Percentiles rank a stretch among this genome's conserved stretches.
Evolutionary conservation across 331 rosid genomes (phyloP).

Genomic region (Pyrus hybrid): DNA sequence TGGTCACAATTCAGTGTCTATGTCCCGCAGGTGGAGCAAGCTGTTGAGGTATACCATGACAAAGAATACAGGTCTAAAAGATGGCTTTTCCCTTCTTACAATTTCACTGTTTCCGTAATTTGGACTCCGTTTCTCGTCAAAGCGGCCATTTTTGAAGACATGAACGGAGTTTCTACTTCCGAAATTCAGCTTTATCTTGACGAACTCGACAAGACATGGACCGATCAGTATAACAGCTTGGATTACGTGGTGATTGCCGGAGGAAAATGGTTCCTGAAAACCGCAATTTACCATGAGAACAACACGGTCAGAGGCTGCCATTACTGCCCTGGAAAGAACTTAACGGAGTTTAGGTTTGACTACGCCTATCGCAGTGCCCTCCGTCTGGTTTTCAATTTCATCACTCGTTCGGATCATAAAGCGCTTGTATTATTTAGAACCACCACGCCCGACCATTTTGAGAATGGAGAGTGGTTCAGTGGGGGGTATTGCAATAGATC

Average conservation of each 20-base stretch:
- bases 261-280: slow-evolving; percentile 86
- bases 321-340: slow-evolving; percentile 52
- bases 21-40: slow-evolving; percentile 65
- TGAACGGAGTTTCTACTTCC: slow-evolving; percentile 60
- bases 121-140: slow-evolving; percentile 86
- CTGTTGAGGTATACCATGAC: slow-evolving; percentile 80
- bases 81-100: slow-evolving; percentile 73
- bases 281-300: slow-evolving; percentile 63
- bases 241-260: slow-evolving; percentile 58
- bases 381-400: slow-evolving; percentile 30
- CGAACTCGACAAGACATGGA: slow-evolving; percentile 51
- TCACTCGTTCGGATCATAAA: slow-evolving; percentile 32
- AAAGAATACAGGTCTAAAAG: slow-evolving; percentile 69
- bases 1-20: slow-evolving; percentile 20
- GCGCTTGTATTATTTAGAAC: slow-evolving; percentile 59
- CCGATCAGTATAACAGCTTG: slow-evolving; percentile 29
- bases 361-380: slow-evolving; percentile 55
- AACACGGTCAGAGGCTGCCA: slow-evolving; percentile 52
- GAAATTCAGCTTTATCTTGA: slow-evolving; percentile 68
- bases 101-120: slow-evolving; percentile 67
- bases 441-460: slow-evolving; percentile 81
- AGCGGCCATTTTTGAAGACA: slow-evolving; percentile 65
- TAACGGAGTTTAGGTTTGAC: slow-evolving; percentile 63
- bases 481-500: slow-evolving; percentile 91
- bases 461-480: slow-evolving; percentile 87